Percentiles rank a stretch among this genome's conserved stretches.
phyloP scores from a whole-genome alignment of 2,329 filamentous ascomycete genomes.

The Cryoendolithus antarcticus region DNA sequence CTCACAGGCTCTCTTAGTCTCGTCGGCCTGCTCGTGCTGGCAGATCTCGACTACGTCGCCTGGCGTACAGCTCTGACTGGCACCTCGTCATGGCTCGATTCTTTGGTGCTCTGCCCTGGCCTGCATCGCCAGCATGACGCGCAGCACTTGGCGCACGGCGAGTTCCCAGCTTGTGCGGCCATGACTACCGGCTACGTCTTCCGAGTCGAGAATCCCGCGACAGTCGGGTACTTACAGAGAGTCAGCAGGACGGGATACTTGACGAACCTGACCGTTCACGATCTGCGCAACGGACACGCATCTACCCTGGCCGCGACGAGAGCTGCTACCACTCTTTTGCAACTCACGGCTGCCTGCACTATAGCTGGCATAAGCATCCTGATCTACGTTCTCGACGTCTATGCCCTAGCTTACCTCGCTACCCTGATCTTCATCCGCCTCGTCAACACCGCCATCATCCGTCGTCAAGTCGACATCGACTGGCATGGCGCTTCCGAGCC shows the following conservation, averaged over 20 bases:
- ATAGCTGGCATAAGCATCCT: slow-evolving; percentile 8
- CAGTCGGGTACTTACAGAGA: slow-evolving; percentile 36
- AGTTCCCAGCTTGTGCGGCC: slow-evolving; percentile 29
- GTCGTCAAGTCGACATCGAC: slow-evolving; percentile 30
- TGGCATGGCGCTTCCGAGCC: slow-evolving; percentile 29
- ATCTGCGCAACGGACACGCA: too few species aligned
- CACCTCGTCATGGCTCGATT: slow-evolving; percentile 44
- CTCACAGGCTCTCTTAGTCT: background rate
- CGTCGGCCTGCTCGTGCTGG: slow-evolving; percentile 45
- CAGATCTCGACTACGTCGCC: slow-evolving; percentile 45
- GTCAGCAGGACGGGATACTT: slow-evolving; percentile 18
- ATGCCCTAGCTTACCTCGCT: slow-evolving; percentile 36
- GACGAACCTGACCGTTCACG: slow-evolving; percentile 14
- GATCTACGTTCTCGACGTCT: slow-evolving; percentile 19
- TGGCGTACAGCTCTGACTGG: slow-evolving; percentile 45
- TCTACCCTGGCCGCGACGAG: too few species aligned
- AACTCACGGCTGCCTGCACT: background rate
- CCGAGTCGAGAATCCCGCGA: slow-evolving; percentile 40
- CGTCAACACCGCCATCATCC: slow-evolving; percentile 46
- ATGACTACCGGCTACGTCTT: slow-evolving; percentile 34
- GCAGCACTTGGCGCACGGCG: slow-evolving; percentile 34
- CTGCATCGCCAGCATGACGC: slow-evolving; percentile 50
- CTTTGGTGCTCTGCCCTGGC: slow-evolving; percentile 46
- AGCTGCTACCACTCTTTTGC: too few species aligned
- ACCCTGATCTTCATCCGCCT: slow-evolving; percentile 43